These are phyloP conservation scores for Suhomyces coccinellae DNA, from an alignment of 1,139 yeast genomes.

Conservation along the genomic window DNA sequence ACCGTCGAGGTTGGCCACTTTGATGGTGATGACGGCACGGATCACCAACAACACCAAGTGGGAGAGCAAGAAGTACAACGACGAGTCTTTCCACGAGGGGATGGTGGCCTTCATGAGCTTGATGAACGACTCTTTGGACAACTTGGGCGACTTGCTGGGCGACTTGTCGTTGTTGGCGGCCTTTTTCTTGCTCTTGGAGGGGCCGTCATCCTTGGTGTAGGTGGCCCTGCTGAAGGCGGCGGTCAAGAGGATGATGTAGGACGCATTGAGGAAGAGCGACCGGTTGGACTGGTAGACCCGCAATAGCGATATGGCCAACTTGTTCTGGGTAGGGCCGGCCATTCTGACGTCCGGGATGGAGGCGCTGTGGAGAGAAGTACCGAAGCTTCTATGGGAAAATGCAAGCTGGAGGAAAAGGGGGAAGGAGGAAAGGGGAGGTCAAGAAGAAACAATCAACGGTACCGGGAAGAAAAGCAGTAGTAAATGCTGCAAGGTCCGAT, in stretches of 20 bases:
- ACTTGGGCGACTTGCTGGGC: constrained; percentile 26
- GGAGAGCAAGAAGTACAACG: constrained; percentile 45
- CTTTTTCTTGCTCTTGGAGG: constrained; percentile 13
- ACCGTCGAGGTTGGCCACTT: constrained; percentile 88
- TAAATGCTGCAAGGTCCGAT: neutral
- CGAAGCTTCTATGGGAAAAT: neutral
- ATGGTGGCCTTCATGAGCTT: constrained; percentile 40
- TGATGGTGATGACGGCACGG: constrained; percentile 74
- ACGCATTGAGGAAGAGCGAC: constrained; percentile 48
- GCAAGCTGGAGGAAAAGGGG: neutral
- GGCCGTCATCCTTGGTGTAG: constrained; percentile 21
- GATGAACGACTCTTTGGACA: constrained; percentile 36
- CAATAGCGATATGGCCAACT: constrained; percentile 24
- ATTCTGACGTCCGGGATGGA: neutral
- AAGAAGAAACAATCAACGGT: too few species aligned
- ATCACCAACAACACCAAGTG: constrained; percentile 65
- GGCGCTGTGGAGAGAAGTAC: neutral
- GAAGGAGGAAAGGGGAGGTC: neutral
- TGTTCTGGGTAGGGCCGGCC: constrained; percentile 2
- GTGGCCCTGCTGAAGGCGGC: constrained; percentile 51
- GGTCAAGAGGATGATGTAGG: constrained; percentile 48
- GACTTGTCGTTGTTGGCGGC: constrained; percentile 7
- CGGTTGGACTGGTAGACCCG: constrained; percentile 47
- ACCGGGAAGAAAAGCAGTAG: too few species aligned
- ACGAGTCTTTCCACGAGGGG: constrained; percentile 34